Base-by-base conservation (phyloP, 2,329 filamentous ascomycete species). In the Sporothrix brunneoviolacea region DNA sequence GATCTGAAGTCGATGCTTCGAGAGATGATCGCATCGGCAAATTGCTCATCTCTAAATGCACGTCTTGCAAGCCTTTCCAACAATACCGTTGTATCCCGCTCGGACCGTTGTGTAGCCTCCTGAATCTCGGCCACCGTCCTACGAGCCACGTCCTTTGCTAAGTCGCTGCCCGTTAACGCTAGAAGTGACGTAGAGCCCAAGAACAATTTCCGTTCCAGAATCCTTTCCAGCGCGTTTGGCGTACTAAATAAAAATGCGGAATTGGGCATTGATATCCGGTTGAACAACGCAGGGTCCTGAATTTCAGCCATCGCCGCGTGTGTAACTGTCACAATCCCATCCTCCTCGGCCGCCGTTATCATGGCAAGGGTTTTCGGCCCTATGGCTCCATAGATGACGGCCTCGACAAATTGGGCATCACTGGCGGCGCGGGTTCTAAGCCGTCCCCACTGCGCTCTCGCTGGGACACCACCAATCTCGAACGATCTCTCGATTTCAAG, bases 401-500 rank as follows among this genome's bases (percentile, higher is more conserved):
- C 64, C 4, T 61, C 54, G 16, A 63, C 60, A 53, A 72, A 66
- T 15, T 62, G 61, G 4, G 22, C 50, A 13, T 50, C 43, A 1
- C 15, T 6, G 10, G 21, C 35, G 4, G 38, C 39, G 5, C 47
- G 13, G 5, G 36, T 45, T 22, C 43, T 28, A 2, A 41, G 56
- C 8, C 32, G 55, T 37, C 38, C 63, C 63, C 53, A 72, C 65
- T 16, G 67, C 57, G 35, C 68, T 63, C 10, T 28, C 2, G 41
- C 51, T 9, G 56, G 56, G 6, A 58, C 16, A 15, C 55, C 53
- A 2, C 37, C 39, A 21, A 32, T n/a, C n/a, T 3, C 9, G 16
- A 53, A 32, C 9, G 37, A 8, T 0, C 7, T 16, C 21, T 27
- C 15, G 13, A 53, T 51, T 3, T 45, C 44, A 0, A 21, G 19